These are phyloP conservation scores for Wickerhamiella sergipiensis DNA, from an alignment of 805 yeast species.

Conservation along the genomic window DNA sequence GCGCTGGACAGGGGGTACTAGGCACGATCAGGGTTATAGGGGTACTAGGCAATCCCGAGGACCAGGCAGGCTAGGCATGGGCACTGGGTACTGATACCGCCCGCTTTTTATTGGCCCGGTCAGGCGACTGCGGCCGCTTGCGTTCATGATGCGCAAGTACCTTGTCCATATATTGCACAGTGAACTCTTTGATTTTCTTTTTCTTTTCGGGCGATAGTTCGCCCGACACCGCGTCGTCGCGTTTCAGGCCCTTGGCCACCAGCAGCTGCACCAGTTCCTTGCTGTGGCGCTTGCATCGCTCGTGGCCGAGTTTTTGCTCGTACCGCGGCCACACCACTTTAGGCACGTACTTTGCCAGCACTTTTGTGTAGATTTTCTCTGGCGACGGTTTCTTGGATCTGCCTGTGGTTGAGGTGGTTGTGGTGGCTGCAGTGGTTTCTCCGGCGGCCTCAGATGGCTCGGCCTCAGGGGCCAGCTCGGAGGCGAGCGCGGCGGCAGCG, in stretches of 20 bases:
- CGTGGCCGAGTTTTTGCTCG: conserved; percentile 55
- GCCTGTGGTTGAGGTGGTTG: conserved; percentile 5
- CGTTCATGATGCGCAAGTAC: conserved; percentile 11
- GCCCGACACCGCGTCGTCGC: conserved; percentile 28
- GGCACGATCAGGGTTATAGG: too few relatives aligned
- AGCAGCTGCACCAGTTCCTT: conserved; percentile 59
- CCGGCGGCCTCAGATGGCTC: neutral
- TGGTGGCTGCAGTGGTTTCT: too few relatives aligned
- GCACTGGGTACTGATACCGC: neutral
- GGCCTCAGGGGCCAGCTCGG: neutral
- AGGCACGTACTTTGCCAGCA: conserved; percentile 67
- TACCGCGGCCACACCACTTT: conserved; percentile 51
- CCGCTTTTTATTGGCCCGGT: neutral
- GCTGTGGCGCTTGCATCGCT: conserved; percentile 61
- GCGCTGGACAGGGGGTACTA: too few relatives aligned
- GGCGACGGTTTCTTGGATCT: conserved; percentile 14
- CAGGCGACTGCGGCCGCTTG: neutral
- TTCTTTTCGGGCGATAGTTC: conserved; percentile 52
- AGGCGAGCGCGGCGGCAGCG: conserved; percentile 7
- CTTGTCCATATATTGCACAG: conserved; percentile 25
- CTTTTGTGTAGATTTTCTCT: conserved; percentile 6
- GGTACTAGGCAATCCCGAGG: too few relatives aligned
- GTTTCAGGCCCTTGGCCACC: conserved; percentile 50
- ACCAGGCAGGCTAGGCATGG: too few relatives aligned
- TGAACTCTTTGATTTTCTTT: conserved; percentile 54